Percentiles rank a stretch among this genome's conserved stretches.
Conservation (phyloP, 306 rosid species). For the Lotus japonicus region DNA sequence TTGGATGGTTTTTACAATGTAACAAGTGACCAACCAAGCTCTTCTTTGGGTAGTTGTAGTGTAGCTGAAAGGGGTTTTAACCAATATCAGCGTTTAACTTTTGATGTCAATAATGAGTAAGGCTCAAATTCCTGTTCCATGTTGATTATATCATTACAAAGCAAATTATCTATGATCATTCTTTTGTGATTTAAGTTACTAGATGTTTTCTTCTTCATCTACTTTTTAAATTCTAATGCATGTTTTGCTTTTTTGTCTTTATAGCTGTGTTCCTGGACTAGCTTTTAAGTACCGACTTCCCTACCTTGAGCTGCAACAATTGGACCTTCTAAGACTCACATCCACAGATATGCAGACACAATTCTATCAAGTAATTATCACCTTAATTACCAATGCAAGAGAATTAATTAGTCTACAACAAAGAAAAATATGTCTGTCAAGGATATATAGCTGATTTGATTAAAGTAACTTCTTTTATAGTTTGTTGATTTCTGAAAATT, state of each 20-base stretch:
- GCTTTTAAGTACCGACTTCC: slow-evolving; percentile 43
- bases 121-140: slow-evolving; percentile 3
- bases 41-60: slow-evolving; percentile 40
- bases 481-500: background rate
- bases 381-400: too few relatives aligned
- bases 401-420: too few relatives aligned
- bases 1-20: slow-evolving; percentile 54
- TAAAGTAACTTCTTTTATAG: background rate
- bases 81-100: slow-evolving; percentile 28
- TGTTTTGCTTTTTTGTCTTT: background rate
- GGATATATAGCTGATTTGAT: background rate
- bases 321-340: slow-evolving; percentile 45
- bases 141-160: too few relatives aligned
- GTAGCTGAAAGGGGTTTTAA: slow-evolving; percentile 44
- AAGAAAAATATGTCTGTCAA: too few relatives aligned
- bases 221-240: too few relatives aligned
- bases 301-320: slow-evolving; percentile 44
- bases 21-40: slow-evolving; percentile 34
- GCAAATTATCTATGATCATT: too few relatives aligned
- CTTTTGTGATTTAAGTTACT: too few relatives aligned
- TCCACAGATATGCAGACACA: slow-evolving; percentile 39
- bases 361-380: slow-evolving; percentile 44
- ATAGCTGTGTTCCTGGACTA: slow-evolving; percentile 63
- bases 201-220: too few relatives aligned
- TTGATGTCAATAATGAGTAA: slow-evolving; percentile 49